Conservation (phyloP, 495 filamentous ascomycete genomes). For the Terfezia claveryi region DNA sequence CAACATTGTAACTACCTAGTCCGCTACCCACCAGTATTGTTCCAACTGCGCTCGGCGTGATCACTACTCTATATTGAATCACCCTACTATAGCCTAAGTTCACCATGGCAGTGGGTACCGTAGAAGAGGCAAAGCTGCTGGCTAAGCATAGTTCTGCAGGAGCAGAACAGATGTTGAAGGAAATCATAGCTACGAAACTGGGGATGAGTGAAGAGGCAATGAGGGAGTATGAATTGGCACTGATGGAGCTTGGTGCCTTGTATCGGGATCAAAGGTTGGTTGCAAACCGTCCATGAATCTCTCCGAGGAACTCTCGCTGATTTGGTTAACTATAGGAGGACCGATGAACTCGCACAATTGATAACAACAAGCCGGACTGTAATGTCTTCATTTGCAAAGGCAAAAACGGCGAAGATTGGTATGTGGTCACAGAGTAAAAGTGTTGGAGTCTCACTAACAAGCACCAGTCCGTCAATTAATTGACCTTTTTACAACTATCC, state of each 20-base stretch:
- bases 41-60: too few relatives aligned
- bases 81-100: too few relatives aligned
- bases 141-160: slow-evolving; percentile 53
- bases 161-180: slow-evolving; percentile 67
- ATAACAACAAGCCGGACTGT: slow-evolving; percentile 75
- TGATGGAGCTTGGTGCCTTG: slow-evolving; percentile 72
- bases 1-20: too few relatives aligned
- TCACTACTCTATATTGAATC: too few relatives aligned
- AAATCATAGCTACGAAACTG: slow-evolving; percentile 64
- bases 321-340: slow-evolving; percentile 28
- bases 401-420: slow-evolving; percentile 97
- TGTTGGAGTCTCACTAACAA: not conserved
- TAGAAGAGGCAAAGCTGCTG: slow-evolving; percentile 69
- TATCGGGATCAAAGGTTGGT: slow-evolving; percentile 66
- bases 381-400: slow-evolving; percentile 89
- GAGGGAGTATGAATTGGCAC: slow-evolving; percentile 64
- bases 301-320: not conserved
- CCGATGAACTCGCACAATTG: slow-evolving; percentile 72
- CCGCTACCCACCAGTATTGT: too few relatives aligned
- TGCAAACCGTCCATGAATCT: not conserved
- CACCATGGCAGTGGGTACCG: not conserved
- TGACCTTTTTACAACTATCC: slow-evolving; percentile 82
- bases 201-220: slow-evolving; percentile 65
- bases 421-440: slow-evolving; percentile 17
- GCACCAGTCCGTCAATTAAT: slow-evolving; percentile 77